Evolutionary conservation across 148 eudicot species (phyloP).

Genomic region (Persicaria maculosa): DNA sequence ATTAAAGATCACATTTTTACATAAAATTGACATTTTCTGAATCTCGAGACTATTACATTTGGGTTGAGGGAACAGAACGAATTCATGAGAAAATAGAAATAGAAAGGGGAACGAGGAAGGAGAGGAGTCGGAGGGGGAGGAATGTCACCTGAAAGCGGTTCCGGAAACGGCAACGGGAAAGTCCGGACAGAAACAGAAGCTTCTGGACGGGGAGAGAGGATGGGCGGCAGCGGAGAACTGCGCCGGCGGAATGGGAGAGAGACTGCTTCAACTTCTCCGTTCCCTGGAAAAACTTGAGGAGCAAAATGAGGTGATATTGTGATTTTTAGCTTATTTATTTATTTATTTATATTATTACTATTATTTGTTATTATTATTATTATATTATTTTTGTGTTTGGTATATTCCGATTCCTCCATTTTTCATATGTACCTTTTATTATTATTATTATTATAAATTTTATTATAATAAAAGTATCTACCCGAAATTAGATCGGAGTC

Average conservation of each 20-base stretch:
- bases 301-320: not conserved
- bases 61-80: slow-evolving; percentile 1
- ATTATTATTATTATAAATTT: too few relatives aligned
- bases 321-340: not conserved
- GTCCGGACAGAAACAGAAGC: not conserved
- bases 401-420: too few relatives aligned
- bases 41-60: not conserved
- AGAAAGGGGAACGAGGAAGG: not conserved
- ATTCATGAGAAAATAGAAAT: not conserved
- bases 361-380: too few relatives aligned
- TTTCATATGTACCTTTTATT: too few relatives aligned
- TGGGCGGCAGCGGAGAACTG: not conserved
- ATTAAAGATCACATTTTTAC: not conserved
- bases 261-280: not conserved
- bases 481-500: too few relatives aligned
- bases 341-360: too few relatives aligned
- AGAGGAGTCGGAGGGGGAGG: not conserved
- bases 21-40: not conserved
- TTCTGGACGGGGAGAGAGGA: not conserved
- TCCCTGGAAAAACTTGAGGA: not conserved
- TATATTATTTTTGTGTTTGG: too few relatives aligned
- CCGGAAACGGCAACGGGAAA: not conserved
- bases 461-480: too few relatives aligned
- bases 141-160: not conserved
- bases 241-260: not conserved